Evolutionary conservation across 768 basidiomycete genomes (phyloP).

Genomic region (Suillus subaureus): DNA sequence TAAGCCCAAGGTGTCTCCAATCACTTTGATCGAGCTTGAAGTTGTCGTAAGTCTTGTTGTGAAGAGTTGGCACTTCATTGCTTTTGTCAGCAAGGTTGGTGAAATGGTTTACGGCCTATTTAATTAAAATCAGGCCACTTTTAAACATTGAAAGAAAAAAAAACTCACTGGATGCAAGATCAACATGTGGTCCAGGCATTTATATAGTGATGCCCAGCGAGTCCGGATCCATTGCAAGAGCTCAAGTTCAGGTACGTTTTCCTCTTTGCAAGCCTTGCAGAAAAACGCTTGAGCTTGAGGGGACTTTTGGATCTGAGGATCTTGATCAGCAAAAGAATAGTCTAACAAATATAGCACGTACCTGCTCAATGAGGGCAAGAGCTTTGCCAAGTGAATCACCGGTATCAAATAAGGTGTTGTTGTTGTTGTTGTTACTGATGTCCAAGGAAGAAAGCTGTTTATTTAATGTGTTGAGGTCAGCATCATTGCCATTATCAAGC

Average conservation of each 20-base stretch:
- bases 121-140: too few relatives aligned
- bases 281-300: neutral
- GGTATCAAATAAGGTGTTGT: too few relatives aligned
- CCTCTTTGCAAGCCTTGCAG: neutral
- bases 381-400: neutral
- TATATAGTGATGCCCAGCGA: neutral
- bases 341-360: too few relatives aligned
- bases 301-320: neutral
- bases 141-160: too few relatives aligned
- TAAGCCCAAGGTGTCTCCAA: neutral
- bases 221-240: neutral
- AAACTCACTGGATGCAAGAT: neutral
- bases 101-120: neutral
- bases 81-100: neutral
- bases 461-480: too few relatives aligned
- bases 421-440: too few relatives aligned
- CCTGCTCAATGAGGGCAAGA: too few relatives aligned
- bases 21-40: neutral
- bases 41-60: neutral
- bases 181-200: neutral
- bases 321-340: neutral
- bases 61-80: neutral
- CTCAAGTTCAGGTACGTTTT: neutral
- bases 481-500: too few relatives aligned
- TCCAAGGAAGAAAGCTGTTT: too few relatives aligned